Conservation (phyloP, 1,139 yeast genomes). For the Debaryomycetaceae sp. region DNA sequence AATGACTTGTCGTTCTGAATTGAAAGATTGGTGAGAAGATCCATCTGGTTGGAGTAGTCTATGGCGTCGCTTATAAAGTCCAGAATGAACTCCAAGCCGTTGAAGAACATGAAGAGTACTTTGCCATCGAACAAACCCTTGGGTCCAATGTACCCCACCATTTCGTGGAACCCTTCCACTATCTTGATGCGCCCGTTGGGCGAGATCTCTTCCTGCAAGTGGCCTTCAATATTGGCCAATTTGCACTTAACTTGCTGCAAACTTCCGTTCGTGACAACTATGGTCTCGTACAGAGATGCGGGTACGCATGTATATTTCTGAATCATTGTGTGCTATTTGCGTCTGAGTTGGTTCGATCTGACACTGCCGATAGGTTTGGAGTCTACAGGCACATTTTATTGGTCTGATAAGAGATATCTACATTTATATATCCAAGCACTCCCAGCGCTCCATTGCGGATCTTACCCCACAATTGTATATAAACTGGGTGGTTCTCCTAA, state of each 20-base stretch:
- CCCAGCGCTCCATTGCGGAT: neutral
- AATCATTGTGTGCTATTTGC: conserved; percentile 19
- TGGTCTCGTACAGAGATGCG: conserved; percentile 30
- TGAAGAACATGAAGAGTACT: conserved; percentile 39
- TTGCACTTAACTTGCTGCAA: conserved; percentile 28
- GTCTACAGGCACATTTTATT: neutral
- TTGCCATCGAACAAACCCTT: conserved; percentile 22
- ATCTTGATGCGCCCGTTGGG: conserved; percentile 23
- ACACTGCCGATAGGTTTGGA: neutral
- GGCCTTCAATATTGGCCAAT: conserved; percentile 22
- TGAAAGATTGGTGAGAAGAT: neutral
- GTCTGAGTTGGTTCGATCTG: neutral
- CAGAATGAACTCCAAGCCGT: conserved; percentile 34
- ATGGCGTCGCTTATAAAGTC: conserved; percentile 23
- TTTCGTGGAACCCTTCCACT: conserved; percentile 24
- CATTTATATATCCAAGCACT: neutral
- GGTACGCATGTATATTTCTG: conserved; percentile 37
- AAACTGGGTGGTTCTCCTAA: neutral
- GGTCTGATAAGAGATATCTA: neutral
- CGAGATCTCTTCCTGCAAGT: conserved; percentile 24
- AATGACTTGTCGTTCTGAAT: neutral
- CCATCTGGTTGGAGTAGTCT: conserved; percentile 16
- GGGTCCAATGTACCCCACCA: conserved; percentile 16
- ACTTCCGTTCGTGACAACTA: conserved; percentile 35
- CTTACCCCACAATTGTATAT: neutral